These are phyloP conservation scores for Cyberlindnera veronae DNA, from an alignment of 805 yeast genomes.

Conservation along the genomic window DNA sequence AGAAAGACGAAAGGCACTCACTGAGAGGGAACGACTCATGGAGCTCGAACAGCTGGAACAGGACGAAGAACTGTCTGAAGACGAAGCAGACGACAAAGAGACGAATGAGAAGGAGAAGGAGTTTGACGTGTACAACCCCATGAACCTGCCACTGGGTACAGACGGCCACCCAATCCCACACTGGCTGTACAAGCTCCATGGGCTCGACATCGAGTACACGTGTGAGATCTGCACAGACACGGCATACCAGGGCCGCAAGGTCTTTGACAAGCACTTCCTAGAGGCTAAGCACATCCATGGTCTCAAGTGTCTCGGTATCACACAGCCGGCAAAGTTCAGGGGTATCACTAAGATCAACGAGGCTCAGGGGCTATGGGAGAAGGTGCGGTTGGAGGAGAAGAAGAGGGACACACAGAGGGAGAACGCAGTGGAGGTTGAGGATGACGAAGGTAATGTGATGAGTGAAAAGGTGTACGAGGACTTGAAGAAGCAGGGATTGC, in stretches of 20 bases:
- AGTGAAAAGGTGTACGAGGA: constrained; percentile 78
- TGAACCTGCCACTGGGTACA: constrained; percentile 72
- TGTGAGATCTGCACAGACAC: constrained; percentile 89
- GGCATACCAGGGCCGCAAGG: constrained; percentile 67
- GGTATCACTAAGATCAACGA: constrained; percentile 68
- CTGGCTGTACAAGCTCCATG: constrained; percentile 91
- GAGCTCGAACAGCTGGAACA: constrained; percentile 27
- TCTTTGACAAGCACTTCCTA: constrained; percentile 73
- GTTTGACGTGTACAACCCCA: constrained; percentile 34
- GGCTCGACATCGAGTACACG: constrained; percentile 62
- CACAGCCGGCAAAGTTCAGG: constrained; percentile 45
- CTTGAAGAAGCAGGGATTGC: constrained; percentile 80
- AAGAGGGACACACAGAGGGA: constrained; percentile 33
- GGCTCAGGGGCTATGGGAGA: constrained; percentile 56
- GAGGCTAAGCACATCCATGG: constrained; percentile 71
- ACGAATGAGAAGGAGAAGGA: constrained; percentile 16
- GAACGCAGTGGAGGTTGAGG: constrained; percentile 78
- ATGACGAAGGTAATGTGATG: constrained; percentile 91
- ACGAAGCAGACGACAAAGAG: constrained; percentile 35
- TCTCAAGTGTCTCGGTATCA: constrained; percentile 68
- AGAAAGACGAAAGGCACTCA: constrained; percentile 63
- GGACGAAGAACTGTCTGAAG: constrained; percentile 22
- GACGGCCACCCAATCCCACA: constrained; percentile 92
- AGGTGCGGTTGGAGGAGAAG: constrained; percentile 29
- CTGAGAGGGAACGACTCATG: constrained; percentile 48